Conservation (phyloP, 495 filamentous ascomycete genomes). For the Rhizodiscina lignyota region DNA sequence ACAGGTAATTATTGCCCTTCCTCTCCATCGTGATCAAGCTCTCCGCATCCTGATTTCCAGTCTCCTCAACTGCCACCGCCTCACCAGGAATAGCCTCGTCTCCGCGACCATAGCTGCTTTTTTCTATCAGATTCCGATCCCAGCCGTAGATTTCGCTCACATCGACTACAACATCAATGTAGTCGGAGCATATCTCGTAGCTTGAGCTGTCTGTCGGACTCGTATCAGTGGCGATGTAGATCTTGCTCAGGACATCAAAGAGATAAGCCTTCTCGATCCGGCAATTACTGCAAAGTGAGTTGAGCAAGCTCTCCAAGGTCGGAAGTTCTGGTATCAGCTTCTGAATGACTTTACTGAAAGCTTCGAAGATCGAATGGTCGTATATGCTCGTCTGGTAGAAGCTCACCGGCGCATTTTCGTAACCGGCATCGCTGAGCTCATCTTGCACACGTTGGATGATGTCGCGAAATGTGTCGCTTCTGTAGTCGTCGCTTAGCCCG, state of each 20-base stretch:
- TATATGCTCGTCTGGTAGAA: slow-evolving; percentile 96
- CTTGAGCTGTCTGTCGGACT: slow-evolving; percentile 80
- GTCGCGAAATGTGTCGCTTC: slow-evolving; percentile 81
- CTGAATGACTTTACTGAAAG: slow-evolving; percentile 94
- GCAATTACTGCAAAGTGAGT: slow-evolving; percentile 73
- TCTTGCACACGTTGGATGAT: slow-evolving; percentile 94
- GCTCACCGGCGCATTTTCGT: slow-evolving; percentile 79
- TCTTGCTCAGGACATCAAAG: slow-evolving; percentile 92
- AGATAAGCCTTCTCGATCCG: slow-evolving; percentile 95
- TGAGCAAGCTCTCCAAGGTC: slow-evolving; percentile 79
- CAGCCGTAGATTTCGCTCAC: slow-evolving; percentile 89
- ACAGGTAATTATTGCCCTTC: slow-evolving; percentile 58
- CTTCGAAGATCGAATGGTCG: slow-evolving; percentile 95
- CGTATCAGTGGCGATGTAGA: slow-evolving; percentile 93
- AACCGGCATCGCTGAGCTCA: slow-evolving; percentile 78
- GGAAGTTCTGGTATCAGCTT: slow-evolving; percentile 88
- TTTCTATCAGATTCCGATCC: slow-evolving; percentile 25
- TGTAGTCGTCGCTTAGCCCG: slow-evolving; percentile 85
- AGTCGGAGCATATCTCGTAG: slow-evolving; percentile 96
- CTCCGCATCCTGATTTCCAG: slow-evolving; percentile 52
- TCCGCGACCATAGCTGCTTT: slow-evolving; percentile 28
- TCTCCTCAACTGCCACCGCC: slow-evolving; percentile 45
- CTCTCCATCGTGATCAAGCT: slow-evolving; percentile 58
- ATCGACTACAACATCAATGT: slow-evolving; percentile 94
- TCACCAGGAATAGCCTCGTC: slow-evolving; percentile 39